A percentile compares a stretch with the other conserved stretches of the same genome.
phyloP scores from a whole-genome alignment of 2,329 filamentous ascomycete genomes.

The Claviceps monticola region DNA sequence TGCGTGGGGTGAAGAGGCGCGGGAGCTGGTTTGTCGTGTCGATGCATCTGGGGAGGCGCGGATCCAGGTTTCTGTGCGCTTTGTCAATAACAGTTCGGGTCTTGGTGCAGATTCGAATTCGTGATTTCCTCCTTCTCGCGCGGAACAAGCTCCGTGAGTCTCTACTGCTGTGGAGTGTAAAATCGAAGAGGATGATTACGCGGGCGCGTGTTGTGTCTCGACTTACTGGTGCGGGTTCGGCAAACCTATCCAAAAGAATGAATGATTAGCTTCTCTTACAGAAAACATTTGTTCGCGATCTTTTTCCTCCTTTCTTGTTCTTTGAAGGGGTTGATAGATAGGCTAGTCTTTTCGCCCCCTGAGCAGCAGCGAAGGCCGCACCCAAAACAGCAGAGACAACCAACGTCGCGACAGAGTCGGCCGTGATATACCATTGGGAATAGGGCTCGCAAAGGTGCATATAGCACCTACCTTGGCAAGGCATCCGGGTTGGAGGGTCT shows the following conservation, averaged over 20 bases:
- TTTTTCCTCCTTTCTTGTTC: not conserved
- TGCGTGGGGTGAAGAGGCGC: slow-evolving; percentile 5
- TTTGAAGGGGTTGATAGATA: not conserved
- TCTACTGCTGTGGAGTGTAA: not conserved
- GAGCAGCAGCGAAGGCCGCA: not conserved
- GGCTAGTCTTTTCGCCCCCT: not conserved
- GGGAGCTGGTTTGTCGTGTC: slow-evolving; percentile 37
- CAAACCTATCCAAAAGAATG: slow-evolving; percentile 37
- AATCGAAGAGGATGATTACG: not conserved
- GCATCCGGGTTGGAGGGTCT: slow-evolving; percentile 86
- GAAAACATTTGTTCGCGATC: not conserved
- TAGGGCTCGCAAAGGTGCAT: slow-evolving; percentile 4
- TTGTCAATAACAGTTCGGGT: not conserved
- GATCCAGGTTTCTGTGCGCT: slow-evolving; percentile 22
- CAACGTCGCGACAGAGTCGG: not conserved
- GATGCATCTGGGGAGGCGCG: slow-evolving; percentile 12
- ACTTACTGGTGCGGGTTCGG: slow-evolving; percentile 57
- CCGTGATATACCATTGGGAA: not conserved
- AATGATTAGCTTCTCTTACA: not conserved
- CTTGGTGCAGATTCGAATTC: too few species aligned
- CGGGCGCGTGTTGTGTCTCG: slow-evolving; percentile 2
- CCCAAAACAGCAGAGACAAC: not conserved
- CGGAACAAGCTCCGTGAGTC: too few species aligned
- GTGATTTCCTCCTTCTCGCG: too few species aligned
- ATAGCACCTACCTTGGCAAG: slow-evolving; percentile 62